A percentile compares a stretch with the other conserved stretches of the same genome.
These are phyloP conservation scores for Amanita exitialis DNA, from an alignment of 768 basidiomycete genomes.

Conservation along the genomic window DNA sequence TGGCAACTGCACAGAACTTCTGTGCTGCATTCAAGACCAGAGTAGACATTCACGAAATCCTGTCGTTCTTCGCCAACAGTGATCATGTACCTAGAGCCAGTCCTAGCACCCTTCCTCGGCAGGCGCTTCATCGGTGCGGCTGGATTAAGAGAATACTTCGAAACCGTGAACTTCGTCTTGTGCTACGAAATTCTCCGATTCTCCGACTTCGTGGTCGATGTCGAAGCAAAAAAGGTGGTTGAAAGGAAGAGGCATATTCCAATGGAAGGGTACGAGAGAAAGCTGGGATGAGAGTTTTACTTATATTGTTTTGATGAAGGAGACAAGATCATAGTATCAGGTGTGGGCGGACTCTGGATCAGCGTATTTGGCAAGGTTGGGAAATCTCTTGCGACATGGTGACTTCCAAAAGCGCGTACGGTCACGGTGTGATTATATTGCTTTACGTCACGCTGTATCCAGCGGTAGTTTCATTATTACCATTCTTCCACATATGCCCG, in stretches of 20 bases:
- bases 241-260: constrained; percentile 45
- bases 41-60: constrained; percentile 27
- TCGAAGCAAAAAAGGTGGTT: constrained; percentile 37
- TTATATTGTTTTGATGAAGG: constrained; percentile 51
- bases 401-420: constrained; percentile 19
- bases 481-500: constrained; percentile 19
- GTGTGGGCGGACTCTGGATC: constrained; percentile 65
- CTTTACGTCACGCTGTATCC: constrained; percentile 5
- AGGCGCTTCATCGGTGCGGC: constrained; percentile 32
- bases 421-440: not conserved
- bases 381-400: too few relatives aligned
- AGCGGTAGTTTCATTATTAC: constrained; percentile 2
- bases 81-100: constrained; percentile 27
- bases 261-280: constrained; percentile 41
- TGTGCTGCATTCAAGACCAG: constrained; percentile 43
- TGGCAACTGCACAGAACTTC: constrained; percentile 33
- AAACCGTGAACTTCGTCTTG: constrained; percentile 32
- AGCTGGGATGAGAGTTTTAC: constrained; percentile 55
- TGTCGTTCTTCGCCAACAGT: constrained; percentile 40
- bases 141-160: constrained; percentile 40
- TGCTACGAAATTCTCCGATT: constrained; percentile 44
- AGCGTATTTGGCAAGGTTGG: constrained; percentile 46
- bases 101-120: constrained; percentile 54
- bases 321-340: constrained; percentile 46
- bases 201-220: constrained; percentile 45